Conservation (phyloP, 164 flowering plant genomes). For the Protea cynaroides region DNA sequence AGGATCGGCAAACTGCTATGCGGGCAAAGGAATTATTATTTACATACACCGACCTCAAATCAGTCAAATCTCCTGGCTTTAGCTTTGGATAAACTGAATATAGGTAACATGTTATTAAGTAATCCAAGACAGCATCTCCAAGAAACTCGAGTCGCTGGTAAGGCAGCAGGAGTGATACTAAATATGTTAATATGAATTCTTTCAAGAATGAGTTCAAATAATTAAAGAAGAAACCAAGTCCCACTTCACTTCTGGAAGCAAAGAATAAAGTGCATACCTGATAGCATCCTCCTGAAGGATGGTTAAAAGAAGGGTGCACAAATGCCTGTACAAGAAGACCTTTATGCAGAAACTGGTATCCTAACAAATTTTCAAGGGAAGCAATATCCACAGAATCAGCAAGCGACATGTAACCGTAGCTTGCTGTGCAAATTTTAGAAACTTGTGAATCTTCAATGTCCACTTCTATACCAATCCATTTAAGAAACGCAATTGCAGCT, state of each 20-base stretch:
- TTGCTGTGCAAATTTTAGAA: conserved; percentile 35
- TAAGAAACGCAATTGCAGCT: conserved; percentile 82
- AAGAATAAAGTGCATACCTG: conserved; percentile 48
- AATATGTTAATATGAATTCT: conserved; percentile 5
- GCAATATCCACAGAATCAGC: conserved; percentile 29
- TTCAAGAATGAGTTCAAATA: background rate
- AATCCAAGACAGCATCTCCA: conserved; percentile 97
- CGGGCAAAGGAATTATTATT: conserved; percentile 75
- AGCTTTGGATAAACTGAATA: conserved; percentile 78
- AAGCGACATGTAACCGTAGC: conserved; percentile 46
- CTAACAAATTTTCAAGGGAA: conserved; percentile 48
- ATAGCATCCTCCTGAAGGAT: conserved; percentile 84
- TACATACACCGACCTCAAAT: conserved; percentile 70
- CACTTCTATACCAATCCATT: conserved; percentile 76
- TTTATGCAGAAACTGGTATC: conserved; percentile 49
- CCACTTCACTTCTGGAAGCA: background rate
- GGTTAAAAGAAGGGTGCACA: conserved; percentile 80
- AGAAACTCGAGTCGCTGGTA: conserved; percentile 91
- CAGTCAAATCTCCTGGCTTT: conserved; percentile 94
- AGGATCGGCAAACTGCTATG: conserved; percentile 54
- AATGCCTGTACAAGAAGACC: conserved; percentile 90
- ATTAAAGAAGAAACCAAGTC: background rate
- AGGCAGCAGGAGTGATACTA: conserved; percentile 13
- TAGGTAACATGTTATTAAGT: conserved; percentile 80
- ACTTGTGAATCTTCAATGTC: conserved; percentile 59